phyloP scores from a whole-genome alignment of 768 basidiomycete species.

The Mycena galopus region DNA sequence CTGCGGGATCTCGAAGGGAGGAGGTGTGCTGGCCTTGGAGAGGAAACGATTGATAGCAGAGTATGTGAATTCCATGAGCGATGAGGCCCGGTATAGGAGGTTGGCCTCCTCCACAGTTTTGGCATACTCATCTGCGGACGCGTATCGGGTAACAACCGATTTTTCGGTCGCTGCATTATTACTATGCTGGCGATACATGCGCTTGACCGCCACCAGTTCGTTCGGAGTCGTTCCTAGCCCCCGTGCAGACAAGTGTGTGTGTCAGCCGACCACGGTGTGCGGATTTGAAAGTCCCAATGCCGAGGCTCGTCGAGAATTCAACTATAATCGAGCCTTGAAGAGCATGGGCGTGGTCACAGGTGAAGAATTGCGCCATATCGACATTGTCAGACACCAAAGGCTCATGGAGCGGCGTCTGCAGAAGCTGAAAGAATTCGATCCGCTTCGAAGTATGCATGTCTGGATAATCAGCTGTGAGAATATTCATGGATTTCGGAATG shows the following conservation, averaged over 20 bases:
- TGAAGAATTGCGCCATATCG: neutral
- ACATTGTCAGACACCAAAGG: neutral
- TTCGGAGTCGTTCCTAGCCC: neutral
- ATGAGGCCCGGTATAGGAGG: conserved; percentile 14
- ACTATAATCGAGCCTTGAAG: neutral
- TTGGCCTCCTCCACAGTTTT: conserved; percentile 15
- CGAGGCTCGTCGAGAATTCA: neutral
- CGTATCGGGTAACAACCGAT: no score
- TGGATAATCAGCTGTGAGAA: neutral
- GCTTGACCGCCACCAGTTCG: neutral
- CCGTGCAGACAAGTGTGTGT: neutral
- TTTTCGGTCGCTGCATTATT: neutral
- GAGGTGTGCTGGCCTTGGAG: neutral
- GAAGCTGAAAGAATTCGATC: conserved; percentile 2
- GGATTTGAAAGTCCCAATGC: conserved; percentile 14
- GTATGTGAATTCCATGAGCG: conserved; percentile 12
- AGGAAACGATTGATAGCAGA: conserved; percentile 2
- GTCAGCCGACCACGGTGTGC: neutral
- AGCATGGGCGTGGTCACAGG: neutral
- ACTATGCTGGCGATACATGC: neutral
- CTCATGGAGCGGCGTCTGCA: neutral
- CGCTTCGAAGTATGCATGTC: conserved; percentile 7
- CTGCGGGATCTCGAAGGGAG: neutral
- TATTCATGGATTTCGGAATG: neutral
- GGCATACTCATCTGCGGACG: conserved; percentile 14